Evolutionary conservation across 2,329 filamentous ascomycete species (phyloP).

Genomic region (Akanthomyces lecanii): DNA sequence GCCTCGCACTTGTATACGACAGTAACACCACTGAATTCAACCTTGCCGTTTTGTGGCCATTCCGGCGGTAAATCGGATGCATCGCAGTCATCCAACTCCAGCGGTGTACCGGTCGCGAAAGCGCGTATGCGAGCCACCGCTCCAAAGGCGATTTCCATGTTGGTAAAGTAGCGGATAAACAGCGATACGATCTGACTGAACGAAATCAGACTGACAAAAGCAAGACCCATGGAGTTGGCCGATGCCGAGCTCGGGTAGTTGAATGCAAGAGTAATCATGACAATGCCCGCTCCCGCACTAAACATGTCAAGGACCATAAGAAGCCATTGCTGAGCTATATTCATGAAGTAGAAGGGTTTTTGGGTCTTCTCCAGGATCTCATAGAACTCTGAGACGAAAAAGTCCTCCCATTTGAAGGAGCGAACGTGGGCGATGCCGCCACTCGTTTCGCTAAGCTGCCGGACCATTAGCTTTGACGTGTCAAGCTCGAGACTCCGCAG

Average conservation of each 20-base stretch:
- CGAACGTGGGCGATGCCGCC: slow-evolving; percentile 44
- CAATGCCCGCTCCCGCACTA: slow-evolving; percentile 39
- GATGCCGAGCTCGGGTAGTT: slow-evolving; percentile 12
- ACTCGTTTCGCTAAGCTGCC: slow-evolving; percentile 39
- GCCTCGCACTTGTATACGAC: slow-evolving; percentile 19
- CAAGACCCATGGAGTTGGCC: slow-evolving; percentile 16
- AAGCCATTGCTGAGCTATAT: slow-evolving; percentile 52
- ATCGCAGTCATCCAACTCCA: slow-evolving; percentile 14
- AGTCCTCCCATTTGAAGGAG: slow-evolving; percentile 49
- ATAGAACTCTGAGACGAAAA: slow-evolving; percentile 39
- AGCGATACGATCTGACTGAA: slow-evolving; percentile 21
- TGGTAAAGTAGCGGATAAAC: neutral
- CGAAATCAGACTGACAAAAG: slow-evolving; percentile 21
- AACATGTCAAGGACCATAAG: slow-evolving; percentile 44
- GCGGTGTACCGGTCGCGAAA: slow-evolving; percentile 12
- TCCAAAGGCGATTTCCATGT: slow-evolving; percentile 22
- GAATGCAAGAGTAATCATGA: slow-evolving; percentile 42
- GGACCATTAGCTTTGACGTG: slow-evolving; percentile 31
- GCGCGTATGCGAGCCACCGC: slow-evolving; percentile 20
- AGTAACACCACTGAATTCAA: slow-evolving; percentile 19
- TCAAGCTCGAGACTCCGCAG: slow-evolving; percentile 34
- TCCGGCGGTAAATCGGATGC: slow-evolving; percentile 23
- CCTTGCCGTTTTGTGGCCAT: slow-evolving; percentile 19
- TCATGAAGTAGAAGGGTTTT: slow-evolving; percentile 50
- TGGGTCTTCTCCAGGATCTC: slow-evolving; percentile 47